Evolutionary conservation across 176 grass and related monocot genomes (phyloP).

Genomic region (maize (Zea mays)): Zm-B73-REFERENCE-NAM-5.0 NC_050098.1:192618501-192619000

Average conservation of each 20-base stretch:
- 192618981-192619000: conserved; percentile 95
- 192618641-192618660: no score
- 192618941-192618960: conserved; percentile 86
- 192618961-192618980: conserved; percentile 97
- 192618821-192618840: neutral
- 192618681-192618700: conserved; percentile 44
- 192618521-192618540: conserved; percentile 27
- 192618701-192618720: conserved; percentile 91
- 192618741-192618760: conserved; percentile 64
- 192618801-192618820: neutral
- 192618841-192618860: neutral
- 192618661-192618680: neutral
- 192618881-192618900: conserved; percentile 53
- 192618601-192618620: conserved; percentile 62
- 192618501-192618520: neutral
- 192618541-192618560: conserved; percentile 16
- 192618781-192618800: conserved; percentile 43
- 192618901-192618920: conserved; percentile 91
- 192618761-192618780: conserved; percentile 78
- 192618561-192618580: conserved; percentile 50
- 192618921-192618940: conserved; percentile 86
- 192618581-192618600: conserved; percentile 45
- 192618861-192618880: neutral
- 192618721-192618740: conserved; percentile 90
- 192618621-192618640: no score